phyloP scores from a whole-genome alignment of 2,329 filamentous ascomycete species.

The Neonectria magnoliae region DNA sequence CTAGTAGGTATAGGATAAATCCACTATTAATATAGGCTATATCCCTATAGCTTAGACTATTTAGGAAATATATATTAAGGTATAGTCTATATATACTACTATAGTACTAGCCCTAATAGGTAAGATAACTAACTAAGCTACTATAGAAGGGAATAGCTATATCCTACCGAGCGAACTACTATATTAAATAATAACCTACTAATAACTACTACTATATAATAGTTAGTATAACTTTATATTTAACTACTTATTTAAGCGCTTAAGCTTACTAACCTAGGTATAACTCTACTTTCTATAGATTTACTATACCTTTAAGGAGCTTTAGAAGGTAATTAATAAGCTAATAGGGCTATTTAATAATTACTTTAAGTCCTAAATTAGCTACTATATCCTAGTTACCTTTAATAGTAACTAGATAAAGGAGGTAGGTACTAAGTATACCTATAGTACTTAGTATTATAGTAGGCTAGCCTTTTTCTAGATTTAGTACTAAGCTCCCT shows the following conservation, averaged over 20 bases:
- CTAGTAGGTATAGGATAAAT: too few species aligned
- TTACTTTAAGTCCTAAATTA: background rate
- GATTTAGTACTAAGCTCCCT: slow-evolving; percentile 17
- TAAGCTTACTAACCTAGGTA: background rate
- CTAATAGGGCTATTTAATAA: slow-evolving; percentile 2
- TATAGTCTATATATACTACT: background rate
- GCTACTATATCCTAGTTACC: slow-evolving; percentile 12
- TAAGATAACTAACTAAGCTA: background rate
- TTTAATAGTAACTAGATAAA: slow-evolving; percentile 18
- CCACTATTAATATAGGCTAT: too few species aligned
- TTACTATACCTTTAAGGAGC: background rate
- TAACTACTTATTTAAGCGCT: background rate
- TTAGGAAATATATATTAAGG: too few species aligned
- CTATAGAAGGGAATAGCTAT: background rate
- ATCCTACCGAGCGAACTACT: background rate
- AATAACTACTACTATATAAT: background rate
- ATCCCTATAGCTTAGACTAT: too few species aligned
- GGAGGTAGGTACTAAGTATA: too few species aligned
- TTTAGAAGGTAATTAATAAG: too few species aligned
- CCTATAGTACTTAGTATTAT: slow-evolving; percentile 8
- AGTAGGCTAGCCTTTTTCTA: slow-evolving; percentile 11
- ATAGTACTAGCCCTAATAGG: too few species aligned
- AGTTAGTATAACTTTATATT: slow-evolving; percentile 5
- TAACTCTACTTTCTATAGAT: background rate
- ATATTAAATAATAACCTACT: background rate